Evolutionary conservation across 805 yeast species (phyloP).

Genomic region (Teunomyces stri): DNA sequence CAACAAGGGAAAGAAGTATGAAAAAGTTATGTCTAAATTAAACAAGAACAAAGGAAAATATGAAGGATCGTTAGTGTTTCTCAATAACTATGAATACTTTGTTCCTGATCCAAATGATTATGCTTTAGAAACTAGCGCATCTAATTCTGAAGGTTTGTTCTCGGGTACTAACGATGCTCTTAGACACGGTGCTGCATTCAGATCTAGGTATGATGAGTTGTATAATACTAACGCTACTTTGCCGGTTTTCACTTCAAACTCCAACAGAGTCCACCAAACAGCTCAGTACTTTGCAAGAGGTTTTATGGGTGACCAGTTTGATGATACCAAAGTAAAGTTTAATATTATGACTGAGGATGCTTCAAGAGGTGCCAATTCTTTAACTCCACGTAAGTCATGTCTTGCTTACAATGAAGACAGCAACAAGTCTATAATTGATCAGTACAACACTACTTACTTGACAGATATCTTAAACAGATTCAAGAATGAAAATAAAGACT

Average conservation of each 20-base stretch:
- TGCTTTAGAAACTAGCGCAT: conserved; percentile 51
- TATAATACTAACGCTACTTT: conserved; percentile 34
- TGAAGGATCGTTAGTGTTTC: conserved; percentile 51
- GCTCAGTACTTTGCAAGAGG: conserved; percentile 58
- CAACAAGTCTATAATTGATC: conserved; percentile 13
- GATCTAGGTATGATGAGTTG: conserved; percentile 49
- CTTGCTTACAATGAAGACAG: conserved; percentile 13
- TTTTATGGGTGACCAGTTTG: conserved; percentile 47
- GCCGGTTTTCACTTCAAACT: conserved; percentile 55
- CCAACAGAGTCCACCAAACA: conserved; percentile 54
- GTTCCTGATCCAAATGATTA: conserved; percentile 33
- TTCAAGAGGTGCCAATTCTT: conserved; percentile 23
- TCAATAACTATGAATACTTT: conserved; percentile 52
- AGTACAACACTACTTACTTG: conserved; percentile 45
- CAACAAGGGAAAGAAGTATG: conserved; percentile 24
- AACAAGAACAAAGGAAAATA: conserved; percentile 21
- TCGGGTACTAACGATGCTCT: conserved; percentile 51
- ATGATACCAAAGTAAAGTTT: conserved; percentile 28
- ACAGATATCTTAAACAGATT: conserved; percentile 56
- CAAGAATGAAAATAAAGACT: conserved; percentile 51
- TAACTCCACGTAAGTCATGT: conserved; percentile 28
- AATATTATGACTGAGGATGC: conserved; percentile 46
- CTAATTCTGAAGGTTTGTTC: conserved; percentile 43
- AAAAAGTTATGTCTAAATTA: conserved; percentile 22
- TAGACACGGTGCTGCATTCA: conserved; percentile 48